Evolutionary conservation across 805 yeast species (phyloP).

Genomic region (Ogataea haglerorum): DNA sequence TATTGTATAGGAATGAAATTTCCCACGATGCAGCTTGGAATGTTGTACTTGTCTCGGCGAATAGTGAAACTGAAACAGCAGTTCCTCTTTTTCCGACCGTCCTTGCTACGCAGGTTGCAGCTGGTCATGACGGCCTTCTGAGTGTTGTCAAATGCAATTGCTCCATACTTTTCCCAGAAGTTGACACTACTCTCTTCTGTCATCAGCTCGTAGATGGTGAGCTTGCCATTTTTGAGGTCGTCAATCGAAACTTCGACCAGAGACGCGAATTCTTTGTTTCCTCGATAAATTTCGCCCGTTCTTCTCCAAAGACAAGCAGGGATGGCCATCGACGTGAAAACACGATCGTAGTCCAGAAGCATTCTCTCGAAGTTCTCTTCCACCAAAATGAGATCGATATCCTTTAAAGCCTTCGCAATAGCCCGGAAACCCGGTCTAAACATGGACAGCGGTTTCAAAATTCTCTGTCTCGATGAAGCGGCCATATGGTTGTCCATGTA

Average conservation of each 20-base stretch:
- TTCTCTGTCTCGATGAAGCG: conserved; percentile 74
- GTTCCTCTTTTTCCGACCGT: conserved; percentile 72
- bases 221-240: conserved; percentile 85
- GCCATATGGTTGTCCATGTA: conserved; percentile 95
- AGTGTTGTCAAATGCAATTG: conserved; percentile 92
- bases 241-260: conserved; percentile 87
- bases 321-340: conserved; percentile 94
- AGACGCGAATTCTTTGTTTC: conserved; percentile 94
- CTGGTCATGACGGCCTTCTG: conserved; percentile 93
- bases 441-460: conserved; percentile 76
- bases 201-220: conserved; percentile 92
- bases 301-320: conserved; percentile 98
- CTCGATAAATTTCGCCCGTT: conserved; percentile 93
- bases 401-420: conserved; percentile 84
- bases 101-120: conserved; percentile 80
- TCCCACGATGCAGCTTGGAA: conserved; percentile 94
- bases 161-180: conserved; percentile 97
- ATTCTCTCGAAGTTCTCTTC: conserved; percentile 94
- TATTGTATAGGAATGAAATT: conserved; percentile 77
- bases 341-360: conserved; percentile 90
- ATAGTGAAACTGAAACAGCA: conserved; percentile 96
- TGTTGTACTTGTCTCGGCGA: conserved; percentile 86
- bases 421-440: conserved; percentile 93
- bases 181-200: conserved; percentile 94
- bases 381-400: conserved; percentile 84